Evolutionary conservation across 768 basidiomycete species (phyloP), one percentile per base, ranked within the genome.

Genomic region (Collybiopsis confluens): DNA sequence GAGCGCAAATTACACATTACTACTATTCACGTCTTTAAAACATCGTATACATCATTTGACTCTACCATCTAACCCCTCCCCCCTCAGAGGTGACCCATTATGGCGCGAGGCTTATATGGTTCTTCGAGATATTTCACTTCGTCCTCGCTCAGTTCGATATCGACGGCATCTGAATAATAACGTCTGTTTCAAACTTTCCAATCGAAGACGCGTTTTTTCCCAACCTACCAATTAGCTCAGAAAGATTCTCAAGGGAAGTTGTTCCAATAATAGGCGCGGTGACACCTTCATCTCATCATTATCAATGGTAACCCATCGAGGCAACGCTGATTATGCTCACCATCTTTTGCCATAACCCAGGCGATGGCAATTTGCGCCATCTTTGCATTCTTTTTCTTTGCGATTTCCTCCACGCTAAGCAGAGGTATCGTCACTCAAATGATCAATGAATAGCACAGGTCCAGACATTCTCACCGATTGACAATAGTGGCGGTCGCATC

Each of bases 361-460:
- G 81, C 78, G 23, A 81, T 57, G 2, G 79, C 70, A 6, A 83
- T 65, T 56, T 82, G 80, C 0, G 81, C 80, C 85, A 86, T 86
- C 27, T 69, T 74, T 5, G 73, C 64, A 3, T 72, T 72, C 41
- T 73, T 74, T 42, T 75, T 72, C 59, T 78, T 79, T 3, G 83
- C 78, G 44, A 86, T 65, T 51, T 75, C 70, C 58, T 84, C 79
- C 36, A 87, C 76, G 8, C 81, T 78, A 51, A 3, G 20, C 18
- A 2, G 20, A 33, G 36, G n/a, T n/a, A n/a, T n/a, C 6, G 20
- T 23, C 26, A 41, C 28, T 27, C 26, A 38, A 23, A 23, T 15
- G 26, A 18, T 28, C 23, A 8, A 20, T n/a, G 26, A 20, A 4
- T n/a, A 36, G 40, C 2, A 54, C 28, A 52, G 15, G 11, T 20